Conservation (phyloP, 2,329 filamentous ascomycete genomes). For the Paraconiothyrium brasiliense region DNA sequence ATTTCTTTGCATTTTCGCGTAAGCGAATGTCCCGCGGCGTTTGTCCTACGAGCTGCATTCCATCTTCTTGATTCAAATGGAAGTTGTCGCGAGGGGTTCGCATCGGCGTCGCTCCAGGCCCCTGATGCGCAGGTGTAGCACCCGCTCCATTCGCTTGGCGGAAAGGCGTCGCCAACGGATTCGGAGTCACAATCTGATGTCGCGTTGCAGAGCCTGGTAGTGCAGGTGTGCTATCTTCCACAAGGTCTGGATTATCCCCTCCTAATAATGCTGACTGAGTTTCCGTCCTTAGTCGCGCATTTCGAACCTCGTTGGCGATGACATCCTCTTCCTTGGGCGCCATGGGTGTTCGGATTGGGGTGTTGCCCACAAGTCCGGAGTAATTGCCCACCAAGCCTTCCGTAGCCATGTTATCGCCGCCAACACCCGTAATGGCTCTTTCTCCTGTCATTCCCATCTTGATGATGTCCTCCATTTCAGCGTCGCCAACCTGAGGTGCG, state of each 20-base stretch:
- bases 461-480: slow-evolving; percentile 94
- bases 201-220: slow-evolving; percentile 86
- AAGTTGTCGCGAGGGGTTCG: slow-evolving; percentile 90
- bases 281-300: slow-evolving; percentile 89
- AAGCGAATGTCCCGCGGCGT: slow-evolving; percentile 81
- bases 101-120: slow-evolving; percentile 82
- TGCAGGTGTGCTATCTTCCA: slow-evolving; percentile 83
- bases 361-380: slow-evolving; percentile 78
- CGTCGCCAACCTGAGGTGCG: slow-evolving; percentile 88
- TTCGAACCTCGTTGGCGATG: slow-evolving; percentile 95
- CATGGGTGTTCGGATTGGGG: slow-evolving; percentile 90
- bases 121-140: slow-evolving; percentile 69
- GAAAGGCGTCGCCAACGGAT: slow-evolving; percentile 91
- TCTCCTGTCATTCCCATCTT: slow-evolving; percentile 98
- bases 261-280: slow-evolving; percentile 93
- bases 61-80: slow-evolving; percentile 78
- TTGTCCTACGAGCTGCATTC: slow-evolving; percentile 73
- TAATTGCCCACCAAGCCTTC: slow-evolving; percentile 89
- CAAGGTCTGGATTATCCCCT: slow-evolving; percentile 89
- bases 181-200: slow-evolving; percentile 87
- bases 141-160: slow-evolving; percentile 70
- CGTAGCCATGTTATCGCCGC: slow-evolving; percentile 85
- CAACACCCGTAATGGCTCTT: slow-evolving; percentile 79
- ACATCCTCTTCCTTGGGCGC: slow-evolving; percentile 93
- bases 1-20: slow-evolving; percentile 73